These are phyloP conservation scores for Penicillium polonicum DNA, from an alignment of 2,329 filamentous ascomycete genomes.

Conservation along the genomic window DNA sequence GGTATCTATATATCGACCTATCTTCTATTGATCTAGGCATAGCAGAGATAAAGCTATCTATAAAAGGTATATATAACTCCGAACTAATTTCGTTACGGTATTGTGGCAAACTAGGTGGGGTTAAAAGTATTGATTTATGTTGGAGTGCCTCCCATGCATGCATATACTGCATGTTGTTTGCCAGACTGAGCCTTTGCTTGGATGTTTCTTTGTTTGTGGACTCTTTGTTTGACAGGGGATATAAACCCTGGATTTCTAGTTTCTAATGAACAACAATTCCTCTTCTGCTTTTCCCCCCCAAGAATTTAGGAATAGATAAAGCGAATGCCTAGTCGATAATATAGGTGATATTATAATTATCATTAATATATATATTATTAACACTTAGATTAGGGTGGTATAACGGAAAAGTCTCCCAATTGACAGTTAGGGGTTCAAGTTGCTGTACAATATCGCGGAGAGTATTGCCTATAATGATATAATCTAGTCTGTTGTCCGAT, in stretches of 20 bases:
- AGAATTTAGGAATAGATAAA: not conserved
- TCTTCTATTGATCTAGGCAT: not conserved
- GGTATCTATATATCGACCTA: not conserved
- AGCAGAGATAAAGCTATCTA: not conserved
- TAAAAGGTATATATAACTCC: not conserved
- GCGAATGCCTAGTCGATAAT: not conserved
- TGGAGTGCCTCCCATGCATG: too few species aligned
- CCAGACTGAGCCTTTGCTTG: too few species aligned
- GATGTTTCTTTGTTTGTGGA: too few species aligned
- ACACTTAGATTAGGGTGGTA: not conserved
- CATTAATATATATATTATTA: not conserved
- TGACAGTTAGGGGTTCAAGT: not conserved
- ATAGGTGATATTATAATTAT: not conserved
- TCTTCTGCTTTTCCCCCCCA: too few species aligned
- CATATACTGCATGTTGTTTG: too few species aligned
- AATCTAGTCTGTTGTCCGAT: constrained; percentile 26
- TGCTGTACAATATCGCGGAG: constrained; percentile 17
- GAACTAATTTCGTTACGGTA: not conserved
- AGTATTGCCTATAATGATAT: constrained; percentile 21
- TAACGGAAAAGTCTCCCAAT: not conserved
- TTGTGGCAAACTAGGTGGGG: not conserved
- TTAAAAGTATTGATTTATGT: not conserved
- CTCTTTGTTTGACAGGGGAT: too few species aligned
- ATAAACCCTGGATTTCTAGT: too few species aligned
- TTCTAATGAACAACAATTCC: too few species aligned